Evolutionary conservation across 768 basidiomycete species (phyloP).

Genomic region (Mycena vulgaris): DNA sequence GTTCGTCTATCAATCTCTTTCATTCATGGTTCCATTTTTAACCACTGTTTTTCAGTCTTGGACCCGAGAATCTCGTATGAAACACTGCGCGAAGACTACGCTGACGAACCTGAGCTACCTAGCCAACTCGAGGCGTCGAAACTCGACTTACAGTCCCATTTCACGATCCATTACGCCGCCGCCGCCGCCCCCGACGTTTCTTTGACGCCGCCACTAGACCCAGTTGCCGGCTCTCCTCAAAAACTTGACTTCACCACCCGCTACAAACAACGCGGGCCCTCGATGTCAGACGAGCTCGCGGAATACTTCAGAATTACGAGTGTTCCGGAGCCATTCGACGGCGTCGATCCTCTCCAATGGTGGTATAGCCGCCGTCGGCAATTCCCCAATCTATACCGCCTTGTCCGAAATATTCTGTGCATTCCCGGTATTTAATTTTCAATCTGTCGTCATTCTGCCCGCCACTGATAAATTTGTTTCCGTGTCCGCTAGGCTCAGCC

Average conservation of each 20-base stretch:
- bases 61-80: slow-evolving; percentile 16
- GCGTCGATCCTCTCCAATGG: slow-evolving; percentile 39
- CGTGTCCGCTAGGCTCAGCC: background rate
- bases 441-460: background rate
- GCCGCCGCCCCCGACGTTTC: too few species aligned
- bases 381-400: slow-evolving; percentile 38
- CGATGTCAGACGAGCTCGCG: slow-evolving; percentile 28
- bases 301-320: slow-evolving; percentile 36
- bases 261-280: too few species aligned
- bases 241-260: too few species aligned
- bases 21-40: background rate
- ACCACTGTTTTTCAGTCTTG: background rate
- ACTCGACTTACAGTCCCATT: background rate
- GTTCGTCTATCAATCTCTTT: background rate
- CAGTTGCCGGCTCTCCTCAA: too few species aligned
- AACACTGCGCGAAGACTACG: background rate
- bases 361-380: slow-evolving; percentile 38
- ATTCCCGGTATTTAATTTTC: slow-evolving; percentile 37
- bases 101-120: background rate
- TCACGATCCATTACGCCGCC: background rate
- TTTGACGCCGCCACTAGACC: too few species aligned
- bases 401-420: slow-evolving; percentile 40
- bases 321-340: slow-evolving; percentile 26
- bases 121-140: background rate
- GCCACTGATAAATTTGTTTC: background rate